Evolutionary conservation across 2,329 filamentous ascomycete species (phyloP).

Genomic region (Penicillium sp.): DNA sequence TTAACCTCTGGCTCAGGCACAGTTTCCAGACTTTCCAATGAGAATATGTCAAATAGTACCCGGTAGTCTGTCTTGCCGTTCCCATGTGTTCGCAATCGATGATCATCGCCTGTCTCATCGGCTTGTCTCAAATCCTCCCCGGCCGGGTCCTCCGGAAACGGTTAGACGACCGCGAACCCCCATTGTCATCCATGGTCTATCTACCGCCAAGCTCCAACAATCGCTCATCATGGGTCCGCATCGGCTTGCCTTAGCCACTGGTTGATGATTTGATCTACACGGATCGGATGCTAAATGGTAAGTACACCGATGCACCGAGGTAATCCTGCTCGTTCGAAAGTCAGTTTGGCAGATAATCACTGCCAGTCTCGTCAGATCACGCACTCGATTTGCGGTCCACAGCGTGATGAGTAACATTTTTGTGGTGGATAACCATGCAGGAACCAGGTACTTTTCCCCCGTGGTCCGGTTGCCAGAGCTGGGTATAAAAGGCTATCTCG

Average conservation of each 20-base stretch:
- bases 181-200: slow-evolving; percentile 9
- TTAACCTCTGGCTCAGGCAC: background rate
- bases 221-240: background rate
- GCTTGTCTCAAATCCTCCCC: slow-evolving; percentile 10
- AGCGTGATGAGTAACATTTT: background rate
- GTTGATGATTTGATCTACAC: background rate
- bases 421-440: background rate
- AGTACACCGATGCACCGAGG: slow-evolving; percentile 9
- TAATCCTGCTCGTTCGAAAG: background rate
- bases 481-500: slow-evolving; percentile 3
- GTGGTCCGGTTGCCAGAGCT: background rate
- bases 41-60: too few species aligned
- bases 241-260: background rate
- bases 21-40: background rate
- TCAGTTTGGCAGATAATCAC: background rate
- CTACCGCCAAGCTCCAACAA: slow-evolving; percentile 10
- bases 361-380: background rate
- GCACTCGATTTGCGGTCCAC: background rate
- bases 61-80: background rate
- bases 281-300: background rate
- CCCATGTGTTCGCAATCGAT: background rate
- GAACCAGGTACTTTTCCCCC: background rate
- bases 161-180: slow-evolving; percentile 11
- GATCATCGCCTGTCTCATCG: slow-evolving; percentile 7
- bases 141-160: slow-evolving; percentile 9